phyloP scores from a whole-genome alignment of 345 rosid species.

The Durio zibethinus region DNA sequence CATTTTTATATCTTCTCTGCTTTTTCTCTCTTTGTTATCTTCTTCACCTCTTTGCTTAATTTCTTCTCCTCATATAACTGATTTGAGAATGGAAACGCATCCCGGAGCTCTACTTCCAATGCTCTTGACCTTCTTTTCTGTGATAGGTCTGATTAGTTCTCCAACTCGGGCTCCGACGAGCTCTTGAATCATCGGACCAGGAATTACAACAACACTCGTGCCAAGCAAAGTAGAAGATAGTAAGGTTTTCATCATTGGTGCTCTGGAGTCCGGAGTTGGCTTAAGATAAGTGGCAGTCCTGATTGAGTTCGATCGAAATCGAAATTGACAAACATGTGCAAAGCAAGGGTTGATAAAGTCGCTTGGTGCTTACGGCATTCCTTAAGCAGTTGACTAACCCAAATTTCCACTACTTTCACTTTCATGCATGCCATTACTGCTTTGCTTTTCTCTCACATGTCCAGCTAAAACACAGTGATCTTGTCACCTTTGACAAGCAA shows the following conservation, averaged over 20 bases:
- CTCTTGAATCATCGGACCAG: too few relatives aligned
- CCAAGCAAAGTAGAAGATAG: not conserved
- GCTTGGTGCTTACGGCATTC: not conserved
- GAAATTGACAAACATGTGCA: not conserved
- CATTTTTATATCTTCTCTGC: too few relatives aligned
- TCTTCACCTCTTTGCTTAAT: too few relatives aligned
- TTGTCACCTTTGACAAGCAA: not conserved
- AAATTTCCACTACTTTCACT: not conserved
- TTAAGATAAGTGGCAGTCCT: not conserved
- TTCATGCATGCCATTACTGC: not conserved
- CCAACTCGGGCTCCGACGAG: too few relatives aligned
- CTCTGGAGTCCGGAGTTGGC: not conserved
- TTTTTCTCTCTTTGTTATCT: too few relatives aligned
- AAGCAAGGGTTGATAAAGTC: not conserved
- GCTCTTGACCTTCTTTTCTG: too few relatives aligned
- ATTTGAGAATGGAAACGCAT: too few relatives aligned
- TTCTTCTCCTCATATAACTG: too few relatives aligned
- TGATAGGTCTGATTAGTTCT: too few relatives aligned
- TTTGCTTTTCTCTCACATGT: not conserved
- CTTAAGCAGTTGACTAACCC: not conserved
- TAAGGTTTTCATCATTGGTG: not conserved
- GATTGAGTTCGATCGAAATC: not conserved
- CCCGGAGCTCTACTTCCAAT: too few relatives aligned
- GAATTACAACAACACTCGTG: too few relatives aligned
- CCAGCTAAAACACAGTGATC: not conserved